Evolutionary conservation across 2,329 filamentous ascomycete species (phyloP), one percentile per base, ranked within the genome.

Genomic region (Mycosphaerelloides madeirae): DNA sequence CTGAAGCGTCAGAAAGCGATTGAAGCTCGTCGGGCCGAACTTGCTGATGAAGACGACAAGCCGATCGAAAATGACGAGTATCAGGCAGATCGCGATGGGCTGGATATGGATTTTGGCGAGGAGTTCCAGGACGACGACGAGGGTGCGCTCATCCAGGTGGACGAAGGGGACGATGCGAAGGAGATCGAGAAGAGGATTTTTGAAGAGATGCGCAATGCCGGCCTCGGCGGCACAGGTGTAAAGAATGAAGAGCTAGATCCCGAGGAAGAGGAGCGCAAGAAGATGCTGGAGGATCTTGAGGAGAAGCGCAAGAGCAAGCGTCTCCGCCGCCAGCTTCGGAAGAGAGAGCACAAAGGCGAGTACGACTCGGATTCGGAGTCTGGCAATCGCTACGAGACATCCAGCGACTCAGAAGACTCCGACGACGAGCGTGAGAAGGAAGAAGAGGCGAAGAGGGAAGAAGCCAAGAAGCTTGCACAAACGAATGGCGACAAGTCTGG

Each of bases 81-180:
- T 43, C 74, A 76, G 38, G 70, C 77, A 28, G 81, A 84, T 60
- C 77, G 72, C 3, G 79, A 82, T 46, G 80, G 82, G 54, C 76
- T 85, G 56, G 81, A 85, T 59, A 84, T 81, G 55, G 79, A 84
- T 42, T 58, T 66, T 52, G 79, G 83, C 53, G 81, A 84, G 56
- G 73, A 80, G 57, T 96, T 96, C 61, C 87, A 90, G 55, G 87
- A 95, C 58, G 88, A 94, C 58, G 88, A 95, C 60, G 88, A 94
- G 62, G 80, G 85, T 16, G 77, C 81, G 2, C 78, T 84, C 32
- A 78, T 88, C 40, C 87, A 93, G 55, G 86, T 93, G 40, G 81
- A 89, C 38, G 88, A 95, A 48, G 90, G 95, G 54, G 77, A 78
- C 50, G 74, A 78, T 13, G 79, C 82, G 47, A 75, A 84, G 52